Percentiles rank a stretch among this genome's conserved stretches.
phyloP scores from a whole-genome alignment of 352 stramenopile species.

The Halophytophthora polymorphica region DNA sequence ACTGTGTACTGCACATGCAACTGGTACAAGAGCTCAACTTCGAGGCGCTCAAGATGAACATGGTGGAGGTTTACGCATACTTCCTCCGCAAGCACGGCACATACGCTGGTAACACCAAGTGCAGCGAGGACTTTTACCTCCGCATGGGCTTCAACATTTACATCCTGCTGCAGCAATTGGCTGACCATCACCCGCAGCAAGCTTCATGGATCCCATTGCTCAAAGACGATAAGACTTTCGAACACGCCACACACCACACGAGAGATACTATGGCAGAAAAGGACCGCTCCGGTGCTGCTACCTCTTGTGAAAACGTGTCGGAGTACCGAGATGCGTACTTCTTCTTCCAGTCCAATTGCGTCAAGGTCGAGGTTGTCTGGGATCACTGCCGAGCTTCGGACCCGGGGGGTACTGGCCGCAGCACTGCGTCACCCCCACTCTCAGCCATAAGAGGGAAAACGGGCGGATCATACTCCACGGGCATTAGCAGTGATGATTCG shows the following conservation, averaged over 20 bases:
- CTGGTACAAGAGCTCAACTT: slow-evolving; percentile 76
- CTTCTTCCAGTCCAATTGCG: slow-evolving; percentile 70
- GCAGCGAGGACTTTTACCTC: slow-evolving; percentile 63
- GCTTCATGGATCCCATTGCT: slow-evolving; percentile 41
- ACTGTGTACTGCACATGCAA: slow-evolving; percentile 54
- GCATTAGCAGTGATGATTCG: too few relatives aligned
- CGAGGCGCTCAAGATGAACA: slow-evolving; percentile 56
- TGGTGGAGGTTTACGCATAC: slow-evolving; percentile 55
- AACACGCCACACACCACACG: too few relatives aligned
- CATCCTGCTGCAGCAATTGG: slow-evolving; percentile 66
- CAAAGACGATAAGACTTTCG: slow-evolving; percentile 8
- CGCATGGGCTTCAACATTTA: slow-evolving; percentile 80
- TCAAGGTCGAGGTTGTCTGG: slow-evolving; percentile 69
- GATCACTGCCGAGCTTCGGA: slow-evolving; percentile 25
- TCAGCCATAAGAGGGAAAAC: not conserved
- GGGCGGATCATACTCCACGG: not conserved
- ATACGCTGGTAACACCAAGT: slow-evolving; percentile 58
- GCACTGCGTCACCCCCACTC: slow-evolving; percentile 1
- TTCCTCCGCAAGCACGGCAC: slow-evolving; percentile 32
- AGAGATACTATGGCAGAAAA: too few relatives aligned
- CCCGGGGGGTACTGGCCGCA: not conserved
- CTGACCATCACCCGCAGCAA: slow-evolving; percentile 37
- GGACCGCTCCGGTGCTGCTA: not conserved
- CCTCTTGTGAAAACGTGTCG: slow-evolving; percentile 1
- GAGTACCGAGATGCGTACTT: slow-evolving; percentile 48